Evolutionary conservation across 768 basidiomycete species (phyloP).

Genomic region (Naganishia vaughanmartiniae): DNA sequence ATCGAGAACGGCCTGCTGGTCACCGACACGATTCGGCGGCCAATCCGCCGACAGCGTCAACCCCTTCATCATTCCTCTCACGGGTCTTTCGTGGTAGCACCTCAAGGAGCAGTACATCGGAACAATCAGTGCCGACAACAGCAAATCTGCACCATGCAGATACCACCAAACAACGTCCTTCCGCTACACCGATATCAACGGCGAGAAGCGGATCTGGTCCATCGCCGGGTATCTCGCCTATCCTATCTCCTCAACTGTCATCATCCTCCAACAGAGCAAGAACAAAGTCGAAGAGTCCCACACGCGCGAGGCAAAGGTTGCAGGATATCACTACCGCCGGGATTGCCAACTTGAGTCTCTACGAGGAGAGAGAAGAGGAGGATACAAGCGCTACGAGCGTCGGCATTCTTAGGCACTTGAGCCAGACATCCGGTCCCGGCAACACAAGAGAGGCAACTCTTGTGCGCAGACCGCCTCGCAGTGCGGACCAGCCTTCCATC

Average conservation of each 20-base stretch:
- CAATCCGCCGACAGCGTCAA: constrained; percentile 12
- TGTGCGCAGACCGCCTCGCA: neutral
- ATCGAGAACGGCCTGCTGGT: constrained; percentile 13
- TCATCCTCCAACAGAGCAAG: neutral
- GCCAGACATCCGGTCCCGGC: neutral
- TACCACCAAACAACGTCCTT: neutral
- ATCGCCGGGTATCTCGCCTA: constrained; percentile 5
- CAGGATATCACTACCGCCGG: constrained; percentile 13
- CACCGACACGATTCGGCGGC: constrained; percentile 1
- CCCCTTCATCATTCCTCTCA: constrained; percentile 17
- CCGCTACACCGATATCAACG: neutral
- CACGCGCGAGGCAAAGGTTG: constrained; percentile 6
- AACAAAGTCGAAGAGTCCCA: constrained; percentile 14
- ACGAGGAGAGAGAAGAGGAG: constrained; percentile 1
- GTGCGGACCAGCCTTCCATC: neutral
- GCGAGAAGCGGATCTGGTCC: constrained; percentile 14
- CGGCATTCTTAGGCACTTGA: constrained; percentile 11
- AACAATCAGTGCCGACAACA: constrained; percentile 6
- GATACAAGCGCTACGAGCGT: constrained; percentile 4
- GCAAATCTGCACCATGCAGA: constrained; percentile 10
- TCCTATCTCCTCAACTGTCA: constrained; percentile 5
- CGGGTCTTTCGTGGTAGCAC: constrained; percentile 17
- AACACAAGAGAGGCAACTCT: neutral
- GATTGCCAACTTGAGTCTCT: neutral
- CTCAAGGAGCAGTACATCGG: constrained; percentile 7